Base-by-base conservation (phyloP, 2,329 filamentous ascomycete genomes). In the Fusarium domesticum region DNA sequence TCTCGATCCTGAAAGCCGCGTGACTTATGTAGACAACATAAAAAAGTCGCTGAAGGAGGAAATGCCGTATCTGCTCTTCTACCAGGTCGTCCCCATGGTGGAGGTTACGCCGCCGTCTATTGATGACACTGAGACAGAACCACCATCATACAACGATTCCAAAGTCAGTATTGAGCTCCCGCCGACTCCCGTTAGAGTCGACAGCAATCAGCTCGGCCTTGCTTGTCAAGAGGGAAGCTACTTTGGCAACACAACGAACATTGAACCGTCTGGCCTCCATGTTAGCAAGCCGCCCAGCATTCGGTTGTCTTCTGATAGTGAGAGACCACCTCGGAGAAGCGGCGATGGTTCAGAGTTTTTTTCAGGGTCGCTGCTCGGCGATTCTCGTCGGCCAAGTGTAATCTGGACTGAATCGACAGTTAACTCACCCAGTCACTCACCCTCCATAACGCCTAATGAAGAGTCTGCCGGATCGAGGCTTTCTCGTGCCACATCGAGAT, bases 21-120 rank as follows among this genome's bases (percentile, higher is more conserved):
- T 97, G 3, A 77, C 76, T 0, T 77, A 85, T 42, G 83, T 96
- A 37, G 81, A 95, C 58, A 85, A 96, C 51, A 80, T 84, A 56
- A 84, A 87, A 49, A 70, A 85, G 54, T 85, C 88, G 0, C 70
- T 97, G 38, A 85, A 81, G 54, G 78, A 85, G n/a, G 91, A 96
- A 64, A 95, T 89, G 64, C 92, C 93, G 0, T 97, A 97, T 64
- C 77, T 97, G 6, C 74, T 98, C 0, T 97, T 97, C 66, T 98
- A 96, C 61, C 92, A 96, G 65, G 88, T 97, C 32, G 80, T 95
- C 20, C 91, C 92, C 0, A 89, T 95, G 59, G 81, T 89, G 20
- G 87, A 91, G 43, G 78, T 85, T 6, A 71, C 74, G 1, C 62
- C 70, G 1, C 68, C 71, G 11, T 75, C 76, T 5, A 70, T 71